Evolutionary conservation across 2,329 filamentous ascomycete genomes (phyloP), one percentile per base, ranked within the genome.

Genomic region (Aspergillus brunneoviolaceus): DNA sequence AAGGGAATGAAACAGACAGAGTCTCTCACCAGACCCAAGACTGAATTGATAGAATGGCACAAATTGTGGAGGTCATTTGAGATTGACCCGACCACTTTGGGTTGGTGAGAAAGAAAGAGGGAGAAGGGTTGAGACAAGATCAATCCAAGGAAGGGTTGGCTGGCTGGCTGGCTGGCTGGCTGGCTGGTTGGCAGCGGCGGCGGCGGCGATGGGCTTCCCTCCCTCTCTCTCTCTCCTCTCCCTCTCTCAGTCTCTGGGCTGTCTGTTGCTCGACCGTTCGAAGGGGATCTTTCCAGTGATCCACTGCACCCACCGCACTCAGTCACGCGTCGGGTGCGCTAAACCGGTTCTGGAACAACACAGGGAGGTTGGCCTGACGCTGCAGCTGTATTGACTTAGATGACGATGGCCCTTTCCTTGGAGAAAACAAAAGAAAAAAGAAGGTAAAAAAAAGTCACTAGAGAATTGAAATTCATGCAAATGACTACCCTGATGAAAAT

Each of bases 321-420:
- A 65, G 73, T 76, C 74, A 76, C 74, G 74, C 73, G 73, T 75
- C 73, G 70, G 72, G 33, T 58, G 61, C 73, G 69, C 74, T 76
- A 76, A 66, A 31, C 73, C 72, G 29, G 29, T 68, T 66, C 62
- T n/a, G 66, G 60, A 16, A 16, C 39, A 45, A 50, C 29, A 47
- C 29, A 58, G 19, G 61, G 64, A 61, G 61, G 63, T 55, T 65
- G 65, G 63, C 48, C 14, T 50, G 53, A 31, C 47, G 55, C 50
- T 39, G 51, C 42, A 53, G 50, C 27, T 39, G 25, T 12, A 45
- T 49, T 57, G 31, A 55, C 27, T 7, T 16, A 16, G 27, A 39
- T n/a, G n/a, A 27, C 27, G 23, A 29, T 27, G 19, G 39, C 12
- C 33, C 5, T 12, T 35, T 16, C 33, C 33, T 16, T 35, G 33